Base-by-base conservation (phyloP, 2,329 filamentous ascomycete genomes). In the Fusarium burgessii region DNA sequence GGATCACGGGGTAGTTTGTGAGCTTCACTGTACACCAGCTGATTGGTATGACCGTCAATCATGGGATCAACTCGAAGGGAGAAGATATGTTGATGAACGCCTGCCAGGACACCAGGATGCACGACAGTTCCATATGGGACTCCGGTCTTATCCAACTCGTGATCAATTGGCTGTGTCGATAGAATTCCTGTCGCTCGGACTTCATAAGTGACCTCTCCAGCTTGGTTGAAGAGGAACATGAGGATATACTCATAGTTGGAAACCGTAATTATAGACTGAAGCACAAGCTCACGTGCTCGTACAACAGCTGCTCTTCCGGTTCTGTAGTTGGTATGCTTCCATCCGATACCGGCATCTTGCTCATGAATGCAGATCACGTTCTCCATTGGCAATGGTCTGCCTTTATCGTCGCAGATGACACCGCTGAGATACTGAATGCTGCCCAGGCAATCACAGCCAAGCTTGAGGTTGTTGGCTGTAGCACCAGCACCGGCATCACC, bases 11-110 rank as follows among this genome's bases (percentile, higher is more conserved):
- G 75, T n/a, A 78, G 75, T 1, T 75, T 73, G 6, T 78, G 76
- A 42, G 77, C 81, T 74, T 84, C 82, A 38, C 83, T 80, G 12
- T 82, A 76, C 0, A 82, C 78, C 9, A 90, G 78, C 0, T 84
- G 85, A 67, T 90, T 91, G 5, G 82, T 78, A 69, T 67, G 65
- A 73, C 82, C 29, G 70, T 91, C 89, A 35, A 92, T 85, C 32
- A 87, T 87, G 0, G 90, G 90, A 71, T 93, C 90, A 47, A 93
- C 87, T 3, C 90, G 85, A 27, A 89, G 76, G 20, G 84, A 86
- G 77, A 93, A 92, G 55, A 93, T 84, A 79, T 93, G 91, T 75
- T 93, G 91, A 72, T 93, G 91, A 76, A 91, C 88, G 57, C 88
- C 88, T 0, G 91, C 91, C 6, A 92, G 81, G 3, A 90, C 88